Evolutionary conservation across 768 basidiomycete genomes (phyloP), one percentile per base, ranked within the genome.

Genomic region (Daedaleopsis sinensis): DNA sequence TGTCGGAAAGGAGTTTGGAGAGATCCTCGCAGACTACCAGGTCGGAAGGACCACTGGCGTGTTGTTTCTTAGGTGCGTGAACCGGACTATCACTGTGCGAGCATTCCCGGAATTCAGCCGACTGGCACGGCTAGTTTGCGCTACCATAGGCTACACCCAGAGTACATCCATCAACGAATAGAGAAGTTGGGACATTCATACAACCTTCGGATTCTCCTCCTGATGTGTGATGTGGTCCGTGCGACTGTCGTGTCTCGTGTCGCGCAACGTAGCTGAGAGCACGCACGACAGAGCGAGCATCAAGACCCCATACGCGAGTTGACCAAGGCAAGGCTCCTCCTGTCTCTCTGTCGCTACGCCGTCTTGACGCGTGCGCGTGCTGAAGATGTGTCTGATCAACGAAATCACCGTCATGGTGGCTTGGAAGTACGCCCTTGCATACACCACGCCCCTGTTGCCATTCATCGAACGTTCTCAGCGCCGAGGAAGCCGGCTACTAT

Each of bases 81-180:
- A 13, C 39, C 39, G 39, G 39, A 32, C 7, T 7, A 7, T 3
- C 7, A 32, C 7, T 32, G 27, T 32, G 27, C 27, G 27, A 32
- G 4, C 27, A 32, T 32, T 32, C 27, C 27, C 4, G 27, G 27
- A 32, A 32, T 32, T 32, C 7, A 21, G 1, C 36, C 19, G 11
- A 18, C 21, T 36, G 2, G 38, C 39, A 59, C 21, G 19, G 19
- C 21, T 62, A 98, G 97, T 71, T 73, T 98, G 65, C 91, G 87
- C 69, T 98, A 98, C 67, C 96, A 98, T 69, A 90, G 96, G 53
- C 83, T 99, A 15, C 97, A 98, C 73, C 97, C 97, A 15, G 97
- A 98, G 74, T 99, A 99, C 72, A 89, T 99, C 58, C 93, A 94
- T 72, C 83, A 84, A 53, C 88, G 97, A 13, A 94, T 99, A 60